phyloP scores from a whole-genome alignment of 768 basidiomycete species.

The Agrocybe chaxingu region DNA sequence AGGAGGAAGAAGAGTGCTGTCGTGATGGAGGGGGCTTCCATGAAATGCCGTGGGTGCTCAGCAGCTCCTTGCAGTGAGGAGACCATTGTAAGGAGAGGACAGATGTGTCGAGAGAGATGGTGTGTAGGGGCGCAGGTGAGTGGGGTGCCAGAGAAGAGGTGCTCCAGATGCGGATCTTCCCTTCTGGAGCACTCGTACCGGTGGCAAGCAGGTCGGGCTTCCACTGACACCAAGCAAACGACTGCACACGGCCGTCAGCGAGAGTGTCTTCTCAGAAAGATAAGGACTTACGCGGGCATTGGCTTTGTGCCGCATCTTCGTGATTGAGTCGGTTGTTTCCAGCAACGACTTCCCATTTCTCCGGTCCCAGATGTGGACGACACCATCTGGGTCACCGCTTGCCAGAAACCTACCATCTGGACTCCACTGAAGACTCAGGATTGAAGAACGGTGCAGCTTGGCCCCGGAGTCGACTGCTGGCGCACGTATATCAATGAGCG shows the following conservation, averaged over 20 bases:
- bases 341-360: constrained; percentile 57
- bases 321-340: constrained; percentile 49
- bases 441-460: constrained; percentile 43
- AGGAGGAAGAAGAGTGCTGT: constrained; percentile 18
- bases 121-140: constrained; percentile 42
- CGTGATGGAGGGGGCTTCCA: constrained; percentile 37
- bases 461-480: constrained; percentile 31
- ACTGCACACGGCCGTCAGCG: constrained; percentile 35
- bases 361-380: constrained; percentile 80
- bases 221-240: constrained; percentile 89
- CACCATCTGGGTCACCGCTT: constrained; percentile 82
- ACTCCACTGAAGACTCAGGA: constrained; percentile 78
- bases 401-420: constrained; percentile 73
- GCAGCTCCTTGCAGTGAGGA: constrained; percentile 79
- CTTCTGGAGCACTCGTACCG: constrained; percentile 47
- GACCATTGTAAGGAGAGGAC: constrained; percentile 71
- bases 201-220: constrained; percentile 73
- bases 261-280: background rate
- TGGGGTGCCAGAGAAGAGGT: constrained; percentile 21
- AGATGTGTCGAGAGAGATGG: constrained; percentile 77
- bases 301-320: constrained; percentile 56
- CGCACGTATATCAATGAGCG: constrained; percentile 61
- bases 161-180: constrained; percentile 52
- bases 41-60: constrained; percentile 81
- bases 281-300: constrained; percentile 44